These are phyloP conservation scores for Chamaenerion angustifolium DNA, from an alignment of 345 rosid species.

Conservation along the genomic window DNA sequence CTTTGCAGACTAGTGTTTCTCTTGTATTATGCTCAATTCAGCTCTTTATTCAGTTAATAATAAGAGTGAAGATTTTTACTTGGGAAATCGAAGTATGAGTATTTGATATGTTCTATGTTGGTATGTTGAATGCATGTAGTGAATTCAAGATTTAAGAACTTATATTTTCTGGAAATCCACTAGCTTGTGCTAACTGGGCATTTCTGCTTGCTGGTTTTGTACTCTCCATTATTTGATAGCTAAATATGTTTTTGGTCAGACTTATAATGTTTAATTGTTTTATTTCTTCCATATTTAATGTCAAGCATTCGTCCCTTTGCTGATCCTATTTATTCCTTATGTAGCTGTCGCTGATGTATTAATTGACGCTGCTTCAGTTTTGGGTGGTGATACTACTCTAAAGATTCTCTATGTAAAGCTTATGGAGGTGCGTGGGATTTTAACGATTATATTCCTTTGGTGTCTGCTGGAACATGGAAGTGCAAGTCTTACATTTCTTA, in stretches of 20 bases:
- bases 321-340: constrained; percentile 28
- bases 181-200: too few relatives aligned
- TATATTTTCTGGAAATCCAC: too few relatives aligned
- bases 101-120: too few relatives aligned
- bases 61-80: too few relatives aligned
- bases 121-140: too few relatives aligned
- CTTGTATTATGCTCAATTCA: constrained; percentile 25
- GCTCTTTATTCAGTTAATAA: too few relatives aligned
- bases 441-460: not conserved
- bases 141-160: too few relatives aligned
- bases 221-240: too few relatives aligned
- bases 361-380: constrained; percentile 78
- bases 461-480: not conserved
- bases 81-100: too few relatives aligned
- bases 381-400: constrained; percentile 80
- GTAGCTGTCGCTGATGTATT: constrained; percentile 96
- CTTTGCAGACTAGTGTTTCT: constrained; percentile 5
- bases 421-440: constrained; percentile 45
- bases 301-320: constrained; percentile 8
- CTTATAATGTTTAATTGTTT: not conserved
- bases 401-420: constrained; percentile 80
- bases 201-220: too few relatives aligned
- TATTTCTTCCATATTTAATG: not conserved
- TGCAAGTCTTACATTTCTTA: too few relatives aligned
- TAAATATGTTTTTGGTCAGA: too few relatives aligned